These are phyloP conservation scores for Polygonum aviculare DNA, from an alignment of 148 eudicot species.

Conservation along the genomic window DNA sequence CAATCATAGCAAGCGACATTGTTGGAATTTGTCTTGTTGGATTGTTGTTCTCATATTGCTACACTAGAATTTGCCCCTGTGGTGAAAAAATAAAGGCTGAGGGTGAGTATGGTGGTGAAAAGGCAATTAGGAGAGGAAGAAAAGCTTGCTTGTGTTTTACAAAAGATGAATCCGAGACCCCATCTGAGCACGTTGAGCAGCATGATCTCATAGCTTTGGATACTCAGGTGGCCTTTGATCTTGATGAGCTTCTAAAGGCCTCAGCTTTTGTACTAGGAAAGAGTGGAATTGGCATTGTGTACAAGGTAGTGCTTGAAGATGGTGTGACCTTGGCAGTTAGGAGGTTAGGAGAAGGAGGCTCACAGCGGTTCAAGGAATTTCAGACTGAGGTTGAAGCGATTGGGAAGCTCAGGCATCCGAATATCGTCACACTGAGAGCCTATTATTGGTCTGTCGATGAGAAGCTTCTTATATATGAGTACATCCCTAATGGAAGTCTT, in stretches of 20 bases:
- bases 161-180: conserved; percentile 82
- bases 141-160: conserved; percentile 73
- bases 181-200: conserved; percentile 74
- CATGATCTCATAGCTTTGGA: conserved; percentile 78
- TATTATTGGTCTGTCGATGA: conserved; percentile 97
- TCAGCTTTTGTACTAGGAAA: conserved; percentile 94
- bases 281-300: conserved; percentile 95
- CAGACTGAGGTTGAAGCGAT: conserved; percentile 90
- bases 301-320: conserved; percentile 92
- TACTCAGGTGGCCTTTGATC: conserved; percentile 61
- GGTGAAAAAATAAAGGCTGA: conserved; percentile 39
- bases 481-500: conserved; percentile 67
- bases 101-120: conserved; percentile 25
- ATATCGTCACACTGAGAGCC: conserved; percentile 75
- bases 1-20: conserved; percentile 62
- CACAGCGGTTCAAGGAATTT: conserved; percentile 88
- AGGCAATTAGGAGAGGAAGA: conserved; percentile 36
- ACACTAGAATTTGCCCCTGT: conserved; percentile 48
- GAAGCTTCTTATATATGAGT: conserved; percentile 92
- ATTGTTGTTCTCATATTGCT: conserved; percentile 75
- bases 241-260: conserved; percentile 93
- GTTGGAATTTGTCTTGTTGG: conserved; percentile 84
- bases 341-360: conserved; percentile 94
- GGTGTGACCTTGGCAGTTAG: conserved; percentile 85
- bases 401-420: conserved; percentile 82